phyloP scores from a whole-genome alignment of 2,329 filamentous ascomycete genomes.

The Calonectria pteridis region DNA sequence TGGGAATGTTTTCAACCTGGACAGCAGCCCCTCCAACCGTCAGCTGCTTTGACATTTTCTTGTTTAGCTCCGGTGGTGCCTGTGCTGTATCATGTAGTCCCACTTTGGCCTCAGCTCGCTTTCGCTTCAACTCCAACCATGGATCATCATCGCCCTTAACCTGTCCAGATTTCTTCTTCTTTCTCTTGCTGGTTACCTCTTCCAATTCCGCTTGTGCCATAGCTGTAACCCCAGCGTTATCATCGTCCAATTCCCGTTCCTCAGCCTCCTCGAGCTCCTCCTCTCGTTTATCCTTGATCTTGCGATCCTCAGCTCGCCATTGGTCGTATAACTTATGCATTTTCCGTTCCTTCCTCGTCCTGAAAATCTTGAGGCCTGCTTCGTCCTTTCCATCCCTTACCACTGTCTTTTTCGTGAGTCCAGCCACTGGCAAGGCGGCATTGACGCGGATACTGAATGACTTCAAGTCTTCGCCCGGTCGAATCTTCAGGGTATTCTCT shows the following conservation, averaged over 20 bases:
- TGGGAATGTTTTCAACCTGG: slow-evolving; percentile 53
- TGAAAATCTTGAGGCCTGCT: slow-evolving; percentile 73
- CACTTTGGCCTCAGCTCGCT: slow-evolving; percentile 68
- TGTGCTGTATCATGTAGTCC: slow-evolving; percentile 72
- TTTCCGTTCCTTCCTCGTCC: slow-evolving; percentile 86
- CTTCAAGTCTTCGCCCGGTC: slow-evolving; percentile 84
- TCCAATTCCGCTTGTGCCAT: slow-evolving; percentile 58
- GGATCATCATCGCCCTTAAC: slow-evolving; percentile 76
- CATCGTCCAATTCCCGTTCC: slow-evolving; percentile 72
- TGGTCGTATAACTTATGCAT: slow-evolving; percentile 86
- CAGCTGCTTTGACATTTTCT: slow-evolving; percentile 51
- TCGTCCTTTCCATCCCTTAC: slow-evolving; percentile 72
- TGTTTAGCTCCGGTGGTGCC: slow-evolving; percentile 81
- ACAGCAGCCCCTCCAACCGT: slow-evolving; percentile 50
- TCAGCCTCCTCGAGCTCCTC: slow-evolving; percentile 75
- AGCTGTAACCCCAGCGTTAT: slow-evolving; percentile 62
- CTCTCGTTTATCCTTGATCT: slow-evolving; percentile 72
- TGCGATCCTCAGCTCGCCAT: slow-evolving; percentile 76
- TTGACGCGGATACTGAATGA: slow-evolving; percentile 89
- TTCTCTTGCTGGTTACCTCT: slow-evolving; percentile 43
- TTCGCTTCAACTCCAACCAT: slow-evolving; percentile 80
- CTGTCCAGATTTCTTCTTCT: slow-evolving; percentile 58
- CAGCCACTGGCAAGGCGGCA: slow-evolving; percentile 81
- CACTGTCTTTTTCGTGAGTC: slow-evolving; percentile 72
- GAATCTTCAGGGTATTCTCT: slow-evolving; percentile 72